Conservation (phyloP, 768 basidiomycete species). For the Russula foetens region DNA sequence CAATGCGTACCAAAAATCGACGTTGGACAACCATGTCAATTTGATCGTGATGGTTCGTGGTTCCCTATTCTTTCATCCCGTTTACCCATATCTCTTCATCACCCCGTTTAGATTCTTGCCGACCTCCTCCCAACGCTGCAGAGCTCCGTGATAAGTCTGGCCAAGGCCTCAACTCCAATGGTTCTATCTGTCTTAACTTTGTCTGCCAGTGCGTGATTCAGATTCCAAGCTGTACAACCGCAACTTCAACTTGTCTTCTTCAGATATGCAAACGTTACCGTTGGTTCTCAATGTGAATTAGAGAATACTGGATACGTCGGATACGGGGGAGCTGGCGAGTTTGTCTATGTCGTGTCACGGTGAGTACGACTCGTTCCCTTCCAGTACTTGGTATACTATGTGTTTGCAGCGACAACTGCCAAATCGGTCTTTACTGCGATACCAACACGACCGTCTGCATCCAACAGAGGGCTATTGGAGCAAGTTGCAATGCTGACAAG, state of each 20-base stretch:
- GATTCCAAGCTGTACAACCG: background rate
- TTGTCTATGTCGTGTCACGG: conserved; percentile 78
- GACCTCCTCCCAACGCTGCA: conserved; percentile 53
- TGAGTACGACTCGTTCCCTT: conserved; percentile 22
- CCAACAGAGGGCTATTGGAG: conserved; percentile 48
- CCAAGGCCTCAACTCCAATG: conserved; percentile 69
- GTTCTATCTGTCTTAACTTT: conserved; percentile 76
- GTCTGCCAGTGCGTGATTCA: conserved; percentile 59
- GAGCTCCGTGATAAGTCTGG: conserved; percentile 57
- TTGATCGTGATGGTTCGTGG: conserved; percentile 73
- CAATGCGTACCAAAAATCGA: conserved; percentile 51
- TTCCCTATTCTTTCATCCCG: background rate
- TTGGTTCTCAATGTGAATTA: conserved; percentile 51
- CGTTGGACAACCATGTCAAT: conserved; percentile 66
- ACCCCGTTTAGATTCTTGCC: conserved; percentile 60
- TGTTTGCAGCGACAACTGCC: conserved; percentile 57
- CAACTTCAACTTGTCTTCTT: background rate
- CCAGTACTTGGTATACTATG: background rate
- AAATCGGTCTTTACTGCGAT: conserved; percentile 69
- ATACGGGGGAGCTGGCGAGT: conserved; percentile 50
- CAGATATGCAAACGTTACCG: conserved; percentile 75
- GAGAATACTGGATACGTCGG: conserved; percentile 79
- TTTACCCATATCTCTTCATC: background rate
- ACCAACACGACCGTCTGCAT: conserved; percentile 48
- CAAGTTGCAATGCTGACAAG: conserved; percentile 53